Evolutionary conservation across 2,329 filamentous ascomycete species (phyloP).

Genomic region (Botrytis medusae): DNA sequence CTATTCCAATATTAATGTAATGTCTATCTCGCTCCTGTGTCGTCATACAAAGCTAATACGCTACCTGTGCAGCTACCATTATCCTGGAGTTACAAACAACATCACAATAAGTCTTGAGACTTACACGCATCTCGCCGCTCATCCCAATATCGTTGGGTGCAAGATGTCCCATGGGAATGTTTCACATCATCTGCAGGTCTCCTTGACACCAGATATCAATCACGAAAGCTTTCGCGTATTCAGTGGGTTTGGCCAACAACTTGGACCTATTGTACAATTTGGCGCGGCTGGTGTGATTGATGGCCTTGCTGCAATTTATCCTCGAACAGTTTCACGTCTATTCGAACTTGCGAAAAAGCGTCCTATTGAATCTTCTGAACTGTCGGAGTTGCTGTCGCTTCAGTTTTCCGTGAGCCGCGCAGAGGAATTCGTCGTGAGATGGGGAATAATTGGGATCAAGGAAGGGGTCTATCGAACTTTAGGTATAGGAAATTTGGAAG

Average conservation of each 20-base stretch:
- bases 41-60: background rate
- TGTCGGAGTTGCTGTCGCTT: slow-evolving; percentile 48
- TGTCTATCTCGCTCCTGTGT: slow-evolving; percentile 28
- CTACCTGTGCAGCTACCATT: slow-evolving; percentile 45
- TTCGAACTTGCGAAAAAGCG: slow-evolving; percentile 48
- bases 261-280: slow-evolving; percentile 16
- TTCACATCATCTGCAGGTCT: slow-evolving; percentile 59
- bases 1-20: slow-evolving; percentile 61
- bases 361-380: slow-evolving; percentile 42
- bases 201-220: slow-evolving; percentile 57
- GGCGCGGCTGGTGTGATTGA: slow-evolving; percentile 52
- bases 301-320: slow-evolving; percentile 63
- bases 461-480: slow-evolving; percentile 57
- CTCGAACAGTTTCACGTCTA: slow-evolving; percentile 56
- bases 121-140: slow-evolving; percentile 54
- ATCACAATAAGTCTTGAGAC: slow-evolving; percentile 56
- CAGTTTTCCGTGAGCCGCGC: slow-evolving; percentile 60
- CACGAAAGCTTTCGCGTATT: slow-evolving; percentile 57
- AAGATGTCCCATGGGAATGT: slow-evolving; percentile 67
- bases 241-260: slow-evolving; percentile 43
- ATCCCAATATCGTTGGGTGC: slow-evolving; percentile 65
- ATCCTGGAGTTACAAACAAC: slow-evolving; percentile 65
- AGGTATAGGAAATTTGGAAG: slow-evolving; percentile 56
- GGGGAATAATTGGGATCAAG: slow-evolving; percentile 58
- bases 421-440: slow-evolving; percentile 58